Base-by-base conservation (phyloP, 768 basidiomycete genomes). In the Clathrus columnatus region DNA sequence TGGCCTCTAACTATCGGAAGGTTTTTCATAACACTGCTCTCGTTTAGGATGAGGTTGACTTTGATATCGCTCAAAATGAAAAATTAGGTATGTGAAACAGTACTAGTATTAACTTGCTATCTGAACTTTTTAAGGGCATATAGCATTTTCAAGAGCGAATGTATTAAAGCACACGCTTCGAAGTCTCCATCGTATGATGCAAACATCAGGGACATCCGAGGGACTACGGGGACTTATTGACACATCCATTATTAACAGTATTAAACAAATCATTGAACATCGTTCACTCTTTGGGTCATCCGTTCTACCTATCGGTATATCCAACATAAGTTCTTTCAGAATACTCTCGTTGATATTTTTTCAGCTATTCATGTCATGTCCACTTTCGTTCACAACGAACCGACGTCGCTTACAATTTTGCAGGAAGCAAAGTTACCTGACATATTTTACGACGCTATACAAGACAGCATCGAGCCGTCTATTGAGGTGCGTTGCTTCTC, bases 301-400 rank as follows among this genome's bases (percentile, higher is more conserved):
- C 61, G 80, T 97, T 50, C 80, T 94, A 44, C 86, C 91, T 1
- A 74, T 93, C 44, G 87, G 92, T 92, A 68, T 30, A 81, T 72
- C 27, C 7, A 8, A 32, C 57, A 44, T 18, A 29, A 28, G 45
- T 24, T 26, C 16, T 47, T 58, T 1, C 11, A 48, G 17, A n/a
- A 47, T 27, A 27, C 30, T 52, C 36, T n/a, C 53, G n/a, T 23
- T 24, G 30, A 46, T 21, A 2, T 10, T 29, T 8, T 8, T 57
- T 16, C 59, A 90, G 92, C 90, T 4, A 90, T 94, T 73, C 92
- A 94, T 67, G 86, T 93, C 64, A 91, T 96, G 84, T 84, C 92
- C 14, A 92, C 92, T 0, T 97, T 97, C 69, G 84, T 98, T 7
- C 95, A 99, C 74, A 99, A 98, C 61, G 96, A 99, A 68, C 96